A percentile compares a stretch with the other conserved stretches of the same genome.
Evolutionary conservation across 352 stramenopile genomes (phyloP).

Genomic region (Vaucheria bursata): DNA sequence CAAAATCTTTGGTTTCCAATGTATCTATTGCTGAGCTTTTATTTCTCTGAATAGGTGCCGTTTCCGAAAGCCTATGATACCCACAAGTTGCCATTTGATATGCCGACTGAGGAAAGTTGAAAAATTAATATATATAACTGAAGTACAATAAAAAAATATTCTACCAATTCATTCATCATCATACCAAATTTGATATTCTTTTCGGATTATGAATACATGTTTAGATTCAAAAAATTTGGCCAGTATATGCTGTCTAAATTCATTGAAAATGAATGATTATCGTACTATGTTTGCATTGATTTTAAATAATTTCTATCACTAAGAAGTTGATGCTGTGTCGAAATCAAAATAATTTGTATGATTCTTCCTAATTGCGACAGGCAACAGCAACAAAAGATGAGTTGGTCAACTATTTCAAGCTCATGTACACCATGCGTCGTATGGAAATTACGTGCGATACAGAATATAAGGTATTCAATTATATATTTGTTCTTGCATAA

Average conservation of each 20-base stretch:
- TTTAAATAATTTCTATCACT: not conserved
- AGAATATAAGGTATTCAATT: constrained; percentile 90
- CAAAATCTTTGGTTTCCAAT: too few species aligned
- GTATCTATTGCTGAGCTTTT: too few species aligned
- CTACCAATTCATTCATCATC: too few species aligned
- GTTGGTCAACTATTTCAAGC: constrained; percentile 86
- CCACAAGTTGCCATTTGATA: constrained; percentile 12
- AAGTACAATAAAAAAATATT: too few species aligned
- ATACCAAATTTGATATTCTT: not conserved
- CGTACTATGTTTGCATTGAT: not conserved
- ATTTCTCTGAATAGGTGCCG: constrained; percentile 7
- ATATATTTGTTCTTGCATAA: constrained; percentile 2
- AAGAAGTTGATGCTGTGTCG: not conserved
- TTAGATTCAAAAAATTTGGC: not conserved
- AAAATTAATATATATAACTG: too few species aligned
- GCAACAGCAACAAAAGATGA: constrained; percentile 79
- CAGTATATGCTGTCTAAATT: not conserved
- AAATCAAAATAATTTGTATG: not conserved
- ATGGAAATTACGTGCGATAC: constrained; percentile 99
- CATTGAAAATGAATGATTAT: not conserved
- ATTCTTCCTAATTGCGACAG: constrained; percentile 13
- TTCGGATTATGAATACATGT: not conserved
- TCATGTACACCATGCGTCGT: constrained; percentile 99
- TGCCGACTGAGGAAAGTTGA: constrained; percentile 5
- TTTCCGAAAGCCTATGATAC: not conserved